Evolutionary conservation across 2,329 filamentous ascomycete genomes (phyloP).

Genomic region (Eutypa lata): DNA sequence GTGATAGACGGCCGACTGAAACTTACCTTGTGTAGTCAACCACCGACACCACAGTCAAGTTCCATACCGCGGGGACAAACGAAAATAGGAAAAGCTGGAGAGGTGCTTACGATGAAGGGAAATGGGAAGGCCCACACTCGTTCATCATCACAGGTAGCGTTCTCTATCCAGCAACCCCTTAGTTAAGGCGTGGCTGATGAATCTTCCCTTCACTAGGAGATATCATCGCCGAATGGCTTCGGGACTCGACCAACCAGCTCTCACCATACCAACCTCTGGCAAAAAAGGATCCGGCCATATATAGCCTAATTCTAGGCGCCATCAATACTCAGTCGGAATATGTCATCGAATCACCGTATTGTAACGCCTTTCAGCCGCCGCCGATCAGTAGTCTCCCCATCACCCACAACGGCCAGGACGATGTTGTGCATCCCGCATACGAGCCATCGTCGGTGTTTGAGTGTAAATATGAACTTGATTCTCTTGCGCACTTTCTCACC

Average conservation of each 20-base stretch:
- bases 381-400: constrained; percentile 72
- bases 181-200: neutral
- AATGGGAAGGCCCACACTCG: constrained; percentile 82
- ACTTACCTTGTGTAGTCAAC: no score
- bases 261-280: constrained; percentile 84
- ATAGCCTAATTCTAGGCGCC: constrained; percentile 80
- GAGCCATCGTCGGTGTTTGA: constrained; percentile 87
- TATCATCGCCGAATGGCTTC: constrained; percentile 89
- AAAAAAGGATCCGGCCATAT: constrained; percentile 74
- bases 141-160: constrained; percentile 78
- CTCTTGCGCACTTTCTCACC: constrained; percentile 84
- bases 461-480: constrained; percentile 98
- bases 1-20: constrained; percentile 12
- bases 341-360: constrained; percentile 92
- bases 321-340: constrained; percentile 97
- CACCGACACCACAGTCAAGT: constrained; percentile 84
- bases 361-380: constrained; percentile 96
- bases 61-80: constrained; percentile 73
- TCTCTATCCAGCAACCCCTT: neutral
- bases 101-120: constrained; percentile 48
- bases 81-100: constrained; percentile 36
- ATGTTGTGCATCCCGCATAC: constrained; percentile 81
- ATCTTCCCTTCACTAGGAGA: constrained; percentile 41
- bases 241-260: constrained; percentile 91
- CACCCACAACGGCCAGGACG: constrained; percentile 76